Evolutionary conservation across 768 basidiomycete genomes (phyloP).

Genomic region (Terana coerulea): DNA sequence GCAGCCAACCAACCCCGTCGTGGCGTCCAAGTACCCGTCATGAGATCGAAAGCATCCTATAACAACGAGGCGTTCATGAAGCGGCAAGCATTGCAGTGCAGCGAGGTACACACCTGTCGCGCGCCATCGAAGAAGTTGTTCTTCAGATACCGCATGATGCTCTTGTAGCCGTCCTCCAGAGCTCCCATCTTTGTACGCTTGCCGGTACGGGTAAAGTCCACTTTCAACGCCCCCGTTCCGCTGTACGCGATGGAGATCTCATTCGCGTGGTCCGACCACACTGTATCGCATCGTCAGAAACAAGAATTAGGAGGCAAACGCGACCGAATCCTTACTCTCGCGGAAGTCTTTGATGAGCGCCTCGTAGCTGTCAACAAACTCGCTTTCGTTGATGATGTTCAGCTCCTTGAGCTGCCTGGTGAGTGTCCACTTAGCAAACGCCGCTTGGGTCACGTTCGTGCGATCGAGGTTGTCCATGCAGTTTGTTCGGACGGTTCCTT

Average conservation of each 20-base stretch:
- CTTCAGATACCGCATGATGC: conserved; percentile 80
- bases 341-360: conserved; percentile 80
- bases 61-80: background rate
- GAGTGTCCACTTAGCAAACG: conserved; percentile 83
- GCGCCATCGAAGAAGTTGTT: conserved; percentile 98
- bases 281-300: conserved; percentile 36
- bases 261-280: conserved; percentile 98
- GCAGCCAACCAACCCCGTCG: conserved; percentile 67
- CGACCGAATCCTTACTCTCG: conserved; percentile 62
- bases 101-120: conserved; percentile 54
- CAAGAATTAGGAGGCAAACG: background rate
- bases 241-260: conserved; percentile 86
- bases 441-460: conserved; percentile 94
- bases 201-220: conserved; percentile 94
- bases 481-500: conserved; percentile 84
- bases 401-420: conserved; percentile 70
- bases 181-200: conserved; percentile 77
- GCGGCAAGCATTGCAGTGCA: background rate
- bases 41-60: conserved; percentile 93
- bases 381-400: conserved; percentile 67
- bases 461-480: conserved; percentile 98
- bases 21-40: conserved; percentile 91
- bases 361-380: conserved; percentile 78
- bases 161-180: conserved; percentile 85
- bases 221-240: conserved; percentile 94